Percentiles rank a stretch among this genome's conserved stretches.
These are phyloP conservation scores for Mycosphaerella sp. DNA, from an alignment of 2,329 filamentous ascomycete genomes.

Conservation along the genomic window DNA sequence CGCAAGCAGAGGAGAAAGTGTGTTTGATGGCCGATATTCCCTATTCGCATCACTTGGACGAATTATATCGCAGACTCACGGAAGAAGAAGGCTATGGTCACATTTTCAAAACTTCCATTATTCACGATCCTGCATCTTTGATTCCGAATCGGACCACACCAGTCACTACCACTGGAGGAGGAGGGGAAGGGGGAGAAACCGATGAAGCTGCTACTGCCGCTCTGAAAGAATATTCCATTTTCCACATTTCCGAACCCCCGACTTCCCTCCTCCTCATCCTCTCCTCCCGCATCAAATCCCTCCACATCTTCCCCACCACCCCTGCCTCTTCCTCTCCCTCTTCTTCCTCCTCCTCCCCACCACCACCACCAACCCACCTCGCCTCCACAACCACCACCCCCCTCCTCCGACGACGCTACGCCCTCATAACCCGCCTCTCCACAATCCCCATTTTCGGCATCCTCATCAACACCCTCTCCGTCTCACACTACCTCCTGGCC, in stretches of 20 bases:
- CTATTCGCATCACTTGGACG: conserved; percentile 66
- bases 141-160: conserved; percentile 79
- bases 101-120: conserved; percentile 62
- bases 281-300: conserved; percentile 68
- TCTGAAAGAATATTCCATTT: conserved; percentile 65
- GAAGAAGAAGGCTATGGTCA: conserved; percentile 58
- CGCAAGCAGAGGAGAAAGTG: conserved; percentile 53
- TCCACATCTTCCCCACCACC: conserved; percentile 67
- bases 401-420: conserved; percentile 77
- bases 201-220: conserved; percentile 22
- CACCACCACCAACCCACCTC: conserved; percentile 36
- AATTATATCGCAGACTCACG: conserved; percentile 50
- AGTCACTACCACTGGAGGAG: conserved; percentile 39
- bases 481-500: conserved; percentile 80
- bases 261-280: conserved; percentile 80
- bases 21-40: conserved; percentile 86
- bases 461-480: conserved; percentile 88
- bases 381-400: conserved; percentile 49
- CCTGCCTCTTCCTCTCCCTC: not conserved
- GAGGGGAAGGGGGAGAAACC: conserved; percentile 33
- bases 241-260: conserved; percentile 77
- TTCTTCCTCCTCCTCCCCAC: conserved; percentile 7
- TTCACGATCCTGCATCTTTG: conserved; percentile 69
- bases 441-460: conserved; percentile 85
- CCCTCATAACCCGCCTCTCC: conserved; percentile 70